Conservation (phyloP, 129 eudicot genomes). For the Artemisia argyi region DNA sequence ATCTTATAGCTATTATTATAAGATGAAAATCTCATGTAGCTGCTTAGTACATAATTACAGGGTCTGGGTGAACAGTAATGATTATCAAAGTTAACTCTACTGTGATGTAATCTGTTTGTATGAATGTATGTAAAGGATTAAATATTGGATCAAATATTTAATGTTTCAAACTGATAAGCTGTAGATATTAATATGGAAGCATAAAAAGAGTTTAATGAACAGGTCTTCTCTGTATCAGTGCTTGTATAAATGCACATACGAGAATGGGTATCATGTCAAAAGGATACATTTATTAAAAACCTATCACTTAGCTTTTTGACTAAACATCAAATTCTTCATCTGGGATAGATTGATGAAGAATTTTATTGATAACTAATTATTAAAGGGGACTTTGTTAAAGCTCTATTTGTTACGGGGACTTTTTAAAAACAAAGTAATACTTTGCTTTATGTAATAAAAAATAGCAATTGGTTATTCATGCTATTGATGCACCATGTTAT, state of each 20-base stretch:
- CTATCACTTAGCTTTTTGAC: background rate
- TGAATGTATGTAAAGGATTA: background rate
- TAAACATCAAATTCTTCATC: background rate
- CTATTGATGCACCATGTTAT: constrained; percentile 7
- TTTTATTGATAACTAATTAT: background rate
- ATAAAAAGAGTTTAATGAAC: background rate
- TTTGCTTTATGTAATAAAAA: background rate
- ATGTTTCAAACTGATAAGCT: background rate
- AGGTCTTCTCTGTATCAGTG: background rate
- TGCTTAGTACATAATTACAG: no score
- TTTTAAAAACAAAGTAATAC: background rate
- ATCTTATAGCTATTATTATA: background rate
- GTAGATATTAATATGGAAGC: constrained; percentile 24
- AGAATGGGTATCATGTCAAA: constrained; percentile 4
- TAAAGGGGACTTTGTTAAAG: background rate
- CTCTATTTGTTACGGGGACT: background rate
- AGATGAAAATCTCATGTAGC: background rate
- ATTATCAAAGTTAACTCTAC: no score
- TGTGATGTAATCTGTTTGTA: no score
- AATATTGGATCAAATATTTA: background rate
- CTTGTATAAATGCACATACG: background rate
- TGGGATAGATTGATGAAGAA: background rate
- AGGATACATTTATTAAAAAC: background rate
- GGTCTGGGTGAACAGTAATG: no score
- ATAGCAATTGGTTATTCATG: background rate